A percentile compares a stretch with the other conserved stretches of the same genome.
These are phyloP conservation scores for Teratosphaeriaceae sp. DNA, from an alignment of 2,329 filamentous ascomycete genomes.

Conservation along the genomic window DNA sequence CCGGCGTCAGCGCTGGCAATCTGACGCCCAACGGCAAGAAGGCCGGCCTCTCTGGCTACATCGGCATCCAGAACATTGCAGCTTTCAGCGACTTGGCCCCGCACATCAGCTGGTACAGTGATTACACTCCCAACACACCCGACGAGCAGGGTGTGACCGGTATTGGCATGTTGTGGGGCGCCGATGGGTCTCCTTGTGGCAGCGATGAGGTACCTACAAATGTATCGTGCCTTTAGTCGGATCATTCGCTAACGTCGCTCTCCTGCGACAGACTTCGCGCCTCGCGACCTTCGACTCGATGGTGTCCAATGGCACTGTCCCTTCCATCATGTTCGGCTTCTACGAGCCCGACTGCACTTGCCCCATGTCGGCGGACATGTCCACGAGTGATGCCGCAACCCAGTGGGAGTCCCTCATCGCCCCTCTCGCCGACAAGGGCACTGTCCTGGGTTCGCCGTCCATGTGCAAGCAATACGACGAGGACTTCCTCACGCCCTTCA, in stretches of 20 bases:
- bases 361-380: constrained; percentile 19
- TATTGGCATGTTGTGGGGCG: constrained; percentile 24
- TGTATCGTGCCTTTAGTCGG: no score
- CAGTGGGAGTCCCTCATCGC: constrained; percentile 20
- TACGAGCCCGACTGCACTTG: constrained; percentile 26
- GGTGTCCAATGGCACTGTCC: constrained; percentile 12
- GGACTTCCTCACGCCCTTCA: constrained; percentile 22
- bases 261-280: constrained; percentile 8
- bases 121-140: constrained; percentile 22
- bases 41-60: constrained; percentile 23
- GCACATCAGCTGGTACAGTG: constrained; percentile 25
- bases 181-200: constrained; percentile 13
- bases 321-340: constrained; percentile 26
- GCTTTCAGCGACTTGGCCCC: constrained; percentile 16
- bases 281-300: constrained; percentile 16
- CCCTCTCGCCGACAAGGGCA: constrained; percentile 20
- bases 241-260: no score
- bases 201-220: constrained; percentile 1
- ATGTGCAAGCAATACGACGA: constrained; percentile 26
- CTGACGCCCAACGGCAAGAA: constrained; percentile 17
- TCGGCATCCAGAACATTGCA: constrained; percentile 14
- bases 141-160: constrained; percentile 15
- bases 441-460: constrained; percentile 21
- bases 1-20: constrained; percentile 10
- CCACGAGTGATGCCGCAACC: constrained; percentile 11